A percentile compares a stretch with the other conserved stretches of the same genome.
Evolutionary conservation across 2,329 filamentous ascomycete species (phyloP).

Genomic region (Phialophora macrospora): DNA sequence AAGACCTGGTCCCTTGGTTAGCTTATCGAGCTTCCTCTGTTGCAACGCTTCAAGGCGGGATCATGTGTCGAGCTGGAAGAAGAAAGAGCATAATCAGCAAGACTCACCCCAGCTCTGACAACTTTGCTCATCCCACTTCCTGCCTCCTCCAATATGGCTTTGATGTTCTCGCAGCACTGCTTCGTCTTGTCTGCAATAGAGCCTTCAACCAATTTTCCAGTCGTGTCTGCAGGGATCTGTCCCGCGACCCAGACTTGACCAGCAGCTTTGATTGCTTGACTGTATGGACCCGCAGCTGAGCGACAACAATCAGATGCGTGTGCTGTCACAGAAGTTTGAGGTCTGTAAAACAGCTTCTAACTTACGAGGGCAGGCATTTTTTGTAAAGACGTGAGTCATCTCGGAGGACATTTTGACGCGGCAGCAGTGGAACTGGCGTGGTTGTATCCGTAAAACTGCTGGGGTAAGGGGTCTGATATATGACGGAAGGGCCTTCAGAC

Average conservation of each 20-base stretch:
- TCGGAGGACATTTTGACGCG: constrained; percentile 30
- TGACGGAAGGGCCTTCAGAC: not conserved
- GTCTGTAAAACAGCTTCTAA: constrained; percentile 19
- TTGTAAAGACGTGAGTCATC: constrained; percentile 47
- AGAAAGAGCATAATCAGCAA: constrained; percentile 11
- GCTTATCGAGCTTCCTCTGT: not conserved
- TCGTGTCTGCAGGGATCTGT: constrained; percentile 73
- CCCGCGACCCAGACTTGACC: constrained; percentile 73
- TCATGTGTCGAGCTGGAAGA: not conserved
- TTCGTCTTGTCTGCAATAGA: constrained; percentile 71
- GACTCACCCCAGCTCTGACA: constrained; percentile 75
- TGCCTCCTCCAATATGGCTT: constrained; percentile 80
- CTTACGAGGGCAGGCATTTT: constrained; percentile 55
- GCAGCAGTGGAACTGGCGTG: constrained; percentile 19
- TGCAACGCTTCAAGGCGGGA: not conserved
- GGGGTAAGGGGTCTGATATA: constrained; percentile 2
- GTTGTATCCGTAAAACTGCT: constrained; percentile 1
- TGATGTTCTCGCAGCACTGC: constrained; percentile 77
- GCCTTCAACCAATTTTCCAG: constrained; percentile 65
- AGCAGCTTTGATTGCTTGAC: constrained; percentile 69
- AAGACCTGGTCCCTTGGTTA: constrained; percentile 63
- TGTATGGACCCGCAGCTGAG: constrained; percentile 43
- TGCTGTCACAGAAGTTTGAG: not conserved
- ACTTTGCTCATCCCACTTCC: constrained; percentile 78
- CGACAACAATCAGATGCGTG: constrained; percentile 7